Evolutionary conservation across 1,139 yeast genomes (phyloP).

Genomic region (Spathaspora sp.): DNA sequence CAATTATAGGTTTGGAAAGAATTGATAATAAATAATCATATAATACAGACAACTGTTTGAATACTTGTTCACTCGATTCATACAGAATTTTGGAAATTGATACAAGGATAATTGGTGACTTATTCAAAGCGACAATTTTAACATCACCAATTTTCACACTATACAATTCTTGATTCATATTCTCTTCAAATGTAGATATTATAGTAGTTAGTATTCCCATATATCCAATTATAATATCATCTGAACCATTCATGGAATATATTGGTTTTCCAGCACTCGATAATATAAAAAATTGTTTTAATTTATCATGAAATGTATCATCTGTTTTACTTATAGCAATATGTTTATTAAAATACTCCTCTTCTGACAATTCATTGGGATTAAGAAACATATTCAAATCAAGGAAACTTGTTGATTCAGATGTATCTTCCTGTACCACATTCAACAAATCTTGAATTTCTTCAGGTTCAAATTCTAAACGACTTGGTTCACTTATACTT

Average conservation of each 20-base stretch:
- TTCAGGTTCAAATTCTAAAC: neutral
- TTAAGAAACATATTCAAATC: slow-evolving; percentile 11
- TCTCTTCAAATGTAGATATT: slow-evolving; percentile 57
- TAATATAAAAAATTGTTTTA: slow-evolving; percentile 77
- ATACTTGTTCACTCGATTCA: slow-evolving; percentile 30
- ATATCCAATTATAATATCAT: slow-evolving; percentile 67
- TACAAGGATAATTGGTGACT: slow-evolving; percentile 70
- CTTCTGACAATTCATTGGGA: slow-evolving; percentile 5
- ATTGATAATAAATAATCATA: slow-evolving; percentile 81
- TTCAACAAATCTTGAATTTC: too few species aligned
- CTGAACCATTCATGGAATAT: slow-evolving; percentile 76
- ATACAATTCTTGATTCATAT: slow-evolving; percentile 30
- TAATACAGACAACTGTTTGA: slow-evolving; percentile 68
- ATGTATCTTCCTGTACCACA: too few species aligned
- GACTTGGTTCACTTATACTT: neutral
- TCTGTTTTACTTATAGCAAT: slow-evolving; percentile 25
- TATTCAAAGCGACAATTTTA: slow-evolving; percentile 60
- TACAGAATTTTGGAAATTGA: slow-evolving; percentile 58
- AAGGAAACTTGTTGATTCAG: slow-evolving; percentile 5
- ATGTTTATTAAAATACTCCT: slow-evolving; percentile 17
- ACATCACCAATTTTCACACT: slow-evolving; percentile 34
- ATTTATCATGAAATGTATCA: slow-evolving; percentile 39
- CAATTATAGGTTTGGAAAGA: slow-evolving; percentile 71
- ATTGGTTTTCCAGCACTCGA: slow-evolving; percentile 94
- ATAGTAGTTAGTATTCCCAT: slow-evolving; percentile 74